Evolutionary conservation across 768 basidiomycete species (phyloP), one percentile per base, ranked within the genome.

Genomic region (Lactarius psammicola): DNA sequence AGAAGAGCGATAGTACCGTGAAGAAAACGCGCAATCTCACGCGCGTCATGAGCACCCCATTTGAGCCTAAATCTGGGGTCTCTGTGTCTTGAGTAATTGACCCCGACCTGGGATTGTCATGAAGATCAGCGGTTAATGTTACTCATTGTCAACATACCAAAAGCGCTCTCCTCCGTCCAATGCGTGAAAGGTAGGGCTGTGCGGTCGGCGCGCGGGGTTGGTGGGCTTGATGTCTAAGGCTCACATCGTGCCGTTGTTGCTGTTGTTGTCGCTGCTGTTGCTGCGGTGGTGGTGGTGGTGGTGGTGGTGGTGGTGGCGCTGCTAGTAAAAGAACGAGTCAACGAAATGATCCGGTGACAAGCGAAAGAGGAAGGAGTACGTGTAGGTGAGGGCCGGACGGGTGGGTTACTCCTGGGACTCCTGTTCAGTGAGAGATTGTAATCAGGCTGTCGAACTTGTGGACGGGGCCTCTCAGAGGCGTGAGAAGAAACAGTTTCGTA

Each of bases 91-190:
- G 17, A 13, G 10, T 58, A 64, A 42, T 64, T 42, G 57, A 26
- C 53, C 36, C 63, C 63, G 18, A 64, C 51, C 63, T 64, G 53
- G 13, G 28, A n/a, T 9, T 2, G 18, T 23, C 4, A 31, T 59
- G 20, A 53, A 13, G 17, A 40, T 53, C n/a, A n/a, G 36, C 3
- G 18, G n/a, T 11, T 40, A 17, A 20, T 4, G 36, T 2, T 6
- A 11, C 30, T 23, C 13, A 5, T 15, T n/a, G n/a, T 1, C 4
- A 13, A 59, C 57, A 23, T 59, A 64, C 63, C 0, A 59, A 0
- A 5, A 64, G 49, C 0, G 63, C 63, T n/a, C 30, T 38, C 26
- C n/a, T 44, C 46, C 33, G 23, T 59, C 9, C 2, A 0, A 31
- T 2, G 54, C n/a, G 44, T 13, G 30, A 30, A 49, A 31, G 9